Evolutionary conservation across 2,329 filamentous ascomycete genomes (phyloP).

Genomic region (Alternaria angustiovoidea): DNA sequence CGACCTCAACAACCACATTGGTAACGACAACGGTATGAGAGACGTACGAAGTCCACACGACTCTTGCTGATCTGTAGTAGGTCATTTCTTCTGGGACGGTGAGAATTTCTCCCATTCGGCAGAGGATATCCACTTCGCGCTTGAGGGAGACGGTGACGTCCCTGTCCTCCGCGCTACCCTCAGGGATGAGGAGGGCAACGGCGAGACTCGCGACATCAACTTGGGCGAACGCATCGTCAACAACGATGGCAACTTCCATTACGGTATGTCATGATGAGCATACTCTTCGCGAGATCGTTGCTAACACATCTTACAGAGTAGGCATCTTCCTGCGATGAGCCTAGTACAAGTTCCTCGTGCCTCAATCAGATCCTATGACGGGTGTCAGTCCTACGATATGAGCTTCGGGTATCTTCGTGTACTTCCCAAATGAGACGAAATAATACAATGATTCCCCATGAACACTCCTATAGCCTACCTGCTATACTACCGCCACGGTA

Average conservation of each 20-base stretch:
- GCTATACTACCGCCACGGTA: background rate
- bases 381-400: background rate
- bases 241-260: conserved; percentile 54
- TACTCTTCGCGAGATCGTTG: background rate
- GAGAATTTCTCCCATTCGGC: conserved; percentile 59
- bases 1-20: conserved; percentile 61
- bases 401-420: background rate
- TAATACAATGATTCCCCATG: background rate
- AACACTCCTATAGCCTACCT: too few relatives aligned
- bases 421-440: background rate
- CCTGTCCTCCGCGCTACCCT: conserved; percentile 64
- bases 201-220: conserved; percentile 59
- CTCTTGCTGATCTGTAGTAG: conserved; percentile 28
- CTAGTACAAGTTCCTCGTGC: background rate
- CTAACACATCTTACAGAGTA: conserved; percentile 5
- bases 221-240: conserved; percentile 65
- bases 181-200: conserved; percentile 54
- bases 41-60: background rate
- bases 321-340: background rate
- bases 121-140: conserved; percentile 56
- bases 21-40: conserved; percentile 60
- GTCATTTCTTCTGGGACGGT: conserved; percentile 58
- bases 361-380: background rate
- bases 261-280: conserved; percentile 15
- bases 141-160: conserved; percentile 61